Conservation (phyloP, 371 early-diverging fungal species). For the Apophysomyces ossiformis region DNA sequence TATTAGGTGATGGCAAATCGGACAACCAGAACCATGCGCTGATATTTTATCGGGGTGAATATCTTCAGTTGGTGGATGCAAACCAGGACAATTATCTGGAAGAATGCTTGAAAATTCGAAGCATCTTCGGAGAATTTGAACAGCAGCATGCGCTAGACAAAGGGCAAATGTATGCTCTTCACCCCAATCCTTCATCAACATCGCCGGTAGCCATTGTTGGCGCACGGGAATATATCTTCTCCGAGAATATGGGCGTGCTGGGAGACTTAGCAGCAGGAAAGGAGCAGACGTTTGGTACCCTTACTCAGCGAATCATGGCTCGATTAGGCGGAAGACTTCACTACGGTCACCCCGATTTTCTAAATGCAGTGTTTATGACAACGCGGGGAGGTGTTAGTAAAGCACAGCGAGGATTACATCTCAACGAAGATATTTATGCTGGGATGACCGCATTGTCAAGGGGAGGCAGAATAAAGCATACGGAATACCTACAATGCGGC, state of each 20-base stretch:
- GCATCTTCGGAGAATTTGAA: constrained; percentile 88
- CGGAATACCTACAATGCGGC: constrained; percentile 91
- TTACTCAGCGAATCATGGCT: constrained; percentile 89
- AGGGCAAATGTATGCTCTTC: constrained; percentile 32
- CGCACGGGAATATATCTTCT: constrained; percentile 89
- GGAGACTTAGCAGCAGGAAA: constrained; percentile 92
- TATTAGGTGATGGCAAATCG: constrained; percentile 91
- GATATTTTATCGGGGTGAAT: constrained; percentile 88
- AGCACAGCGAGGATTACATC: constrained; percentile 88
- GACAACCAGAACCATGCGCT: constrained; percentile 92
- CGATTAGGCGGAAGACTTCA: constrained; percentile 81
- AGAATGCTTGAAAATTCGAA: constrained; percentile 90
- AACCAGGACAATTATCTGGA: constrained; percentile 94
- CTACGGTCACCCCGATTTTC: constrained; percentile 92
- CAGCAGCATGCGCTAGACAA: constrained; percentile 57
- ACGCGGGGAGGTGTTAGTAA: constrained; percentile 89
- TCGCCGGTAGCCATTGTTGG: constrained; percentile 89
- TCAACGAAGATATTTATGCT: constrained; percentile 93
- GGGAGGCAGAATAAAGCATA: constrained; percentile 90
- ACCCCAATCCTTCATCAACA: constrained; percentile 9
- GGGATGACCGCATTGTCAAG: constrained; percentile 88
- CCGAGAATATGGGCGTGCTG: constrained; percentile 85
- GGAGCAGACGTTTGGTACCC: constrained; percentile 89
- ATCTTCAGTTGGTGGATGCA: constrained; percentile 88
- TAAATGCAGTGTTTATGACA: constrained; percentile 87